phyloP scores from a whole-genome alignment of 106 monocot species.

The Apostasia shenzhenica region DNA sequence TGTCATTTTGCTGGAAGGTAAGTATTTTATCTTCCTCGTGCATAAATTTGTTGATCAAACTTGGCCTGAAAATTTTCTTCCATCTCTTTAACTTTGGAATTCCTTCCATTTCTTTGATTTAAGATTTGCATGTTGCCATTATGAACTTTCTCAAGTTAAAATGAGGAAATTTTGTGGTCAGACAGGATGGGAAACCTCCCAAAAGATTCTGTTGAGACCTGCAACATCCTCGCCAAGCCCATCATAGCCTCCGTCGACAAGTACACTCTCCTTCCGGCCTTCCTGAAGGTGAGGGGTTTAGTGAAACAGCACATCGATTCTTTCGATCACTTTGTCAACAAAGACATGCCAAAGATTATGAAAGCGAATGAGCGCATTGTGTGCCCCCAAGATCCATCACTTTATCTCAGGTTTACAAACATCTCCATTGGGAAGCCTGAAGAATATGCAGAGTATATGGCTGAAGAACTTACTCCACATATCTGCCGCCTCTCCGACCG shows the following conservation, averaged over 20 bases:
- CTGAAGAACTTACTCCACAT: conserved; percentile 44
- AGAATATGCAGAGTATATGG: conserved; percentile 3
- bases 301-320: conserved; percentile 95
- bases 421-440: conserved; percentile 53
- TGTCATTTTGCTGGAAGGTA: no score
- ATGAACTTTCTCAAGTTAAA: no score
- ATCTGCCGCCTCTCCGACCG: conserved; percentile 71
- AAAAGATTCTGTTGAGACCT: background rate
- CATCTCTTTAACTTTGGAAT: no score
- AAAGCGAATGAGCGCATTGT: conserved; percentile 65
- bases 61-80: no score
- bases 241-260: conserved; percentile 66
- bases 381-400: conserved; percentile 24
- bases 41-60: no score
- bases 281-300: conserved; percentile 77
- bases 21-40: no score
- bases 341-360: conserved; percentile 85
- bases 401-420: conserved; percentile 72
- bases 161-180: no score
- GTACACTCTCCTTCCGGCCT: conserved; percentile 74
- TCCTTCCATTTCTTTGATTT: no score
- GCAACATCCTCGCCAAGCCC: conserved; percentile 44
- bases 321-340: conserved; percentile 71
- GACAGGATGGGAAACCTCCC: no score
- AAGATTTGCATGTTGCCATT: no score